Conservation (phyloP, 2,329 filamentous ascomycete genomes). For the Conoideocrella luteorostrata region DNA sequence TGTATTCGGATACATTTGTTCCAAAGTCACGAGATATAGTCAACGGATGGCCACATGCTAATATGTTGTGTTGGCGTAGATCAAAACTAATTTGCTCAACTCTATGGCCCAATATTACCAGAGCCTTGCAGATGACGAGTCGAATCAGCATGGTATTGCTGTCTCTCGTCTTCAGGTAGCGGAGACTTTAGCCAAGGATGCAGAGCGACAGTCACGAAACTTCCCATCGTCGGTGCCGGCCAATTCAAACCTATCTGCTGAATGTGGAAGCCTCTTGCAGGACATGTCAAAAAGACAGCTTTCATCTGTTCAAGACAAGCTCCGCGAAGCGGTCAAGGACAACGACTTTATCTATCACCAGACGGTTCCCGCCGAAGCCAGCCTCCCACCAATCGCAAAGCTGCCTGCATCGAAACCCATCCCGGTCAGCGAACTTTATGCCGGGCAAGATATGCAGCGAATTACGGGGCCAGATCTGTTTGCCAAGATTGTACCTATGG, state of each 20-base stretch:
- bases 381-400: constrained; percentile 76
- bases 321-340: constrained; percentile 73
- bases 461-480: constrained; percentile 98
- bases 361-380: constrained; percentile 77
- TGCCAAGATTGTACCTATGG: constrained; percentile 90
- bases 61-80: constrained; percentile 29
- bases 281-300: constrained; percentile 81
- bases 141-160: constrained; percentile 76
- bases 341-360: constrained; percentile 99
- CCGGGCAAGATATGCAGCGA: constrained; percentile 91
- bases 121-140: constrained; percentile 83
- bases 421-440: constrained; percentile 91
- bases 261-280: constrained; percentile 66
- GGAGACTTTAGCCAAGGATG: constrained; percentile 71
- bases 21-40: too few species aligned
- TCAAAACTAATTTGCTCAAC: constrained; percentile 75
- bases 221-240: constrained; percentile 77
- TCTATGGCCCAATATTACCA: constrained; percentile 93
- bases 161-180: constrained; percentile 78
- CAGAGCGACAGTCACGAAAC: constrained; percentile 65
- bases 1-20: not conserved
- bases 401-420: constrained; percentile 94
- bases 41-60: not conserved
- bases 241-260: constrained; percentile 75
- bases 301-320: constrained; percentile 72